phyloP scores from a whole-genome alignment of 148 eudicot genomes.

The Salicornia ramosissima region DNA sequence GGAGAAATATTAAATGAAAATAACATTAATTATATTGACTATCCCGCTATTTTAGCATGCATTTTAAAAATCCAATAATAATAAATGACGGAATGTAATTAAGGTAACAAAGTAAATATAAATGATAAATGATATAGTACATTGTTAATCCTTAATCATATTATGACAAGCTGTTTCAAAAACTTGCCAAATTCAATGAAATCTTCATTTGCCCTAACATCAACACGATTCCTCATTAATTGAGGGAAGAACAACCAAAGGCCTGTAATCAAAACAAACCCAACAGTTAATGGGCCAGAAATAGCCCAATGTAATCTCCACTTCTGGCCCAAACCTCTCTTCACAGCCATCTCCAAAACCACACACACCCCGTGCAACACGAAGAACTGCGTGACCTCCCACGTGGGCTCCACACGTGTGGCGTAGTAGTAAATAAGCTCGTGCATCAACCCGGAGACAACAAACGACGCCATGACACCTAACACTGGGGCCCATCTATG shows the following conservation, averaged over 20 bases:
- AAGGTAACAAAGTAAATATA: too few species aligned
- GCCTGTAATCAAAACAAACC: slow-evolving; percentile 48
- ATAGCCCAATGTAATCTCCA: slow-evolving; percentile 43
- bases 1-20: too few species aligned
- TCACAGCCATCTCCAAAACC: slow-evolving; percentile 40
- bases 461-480: slow-evolving; percentile 47
- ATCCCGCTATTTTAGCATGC: too few species aligned
- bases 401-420: slow-evolving; percentile 48
- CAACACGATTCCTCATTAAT: slow-evolving; percentile 26
- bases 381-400: slow-evolving; percentile 74
- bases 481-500: slow-evolving; percentile 22
- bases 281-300: slow-evolving; percentile 50
- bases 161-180: background rate
- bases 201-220: slow-evolving; percentile 17
- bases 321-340: slow-evolving; percentile 25
- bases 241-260: slow-evolving; percentile 70
- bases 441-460: slow-evolving; percentile 71
- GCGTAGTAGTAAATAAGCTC: slow-evolving; percentile 56
- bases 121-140: too few species aligned
- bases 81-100: too few species aligned
- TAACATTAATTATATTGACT: too few species aligned
- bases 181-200: background rate
- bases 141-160: too few species aligned
- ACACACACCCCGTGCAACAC: slow-evolving; percentile 63
- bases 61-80: too few species aligned